Evolutionary conservation across 495 filamentous ascomycete species (phyloP).

Genomic region (Hypoxylon intermedium): DNA sequence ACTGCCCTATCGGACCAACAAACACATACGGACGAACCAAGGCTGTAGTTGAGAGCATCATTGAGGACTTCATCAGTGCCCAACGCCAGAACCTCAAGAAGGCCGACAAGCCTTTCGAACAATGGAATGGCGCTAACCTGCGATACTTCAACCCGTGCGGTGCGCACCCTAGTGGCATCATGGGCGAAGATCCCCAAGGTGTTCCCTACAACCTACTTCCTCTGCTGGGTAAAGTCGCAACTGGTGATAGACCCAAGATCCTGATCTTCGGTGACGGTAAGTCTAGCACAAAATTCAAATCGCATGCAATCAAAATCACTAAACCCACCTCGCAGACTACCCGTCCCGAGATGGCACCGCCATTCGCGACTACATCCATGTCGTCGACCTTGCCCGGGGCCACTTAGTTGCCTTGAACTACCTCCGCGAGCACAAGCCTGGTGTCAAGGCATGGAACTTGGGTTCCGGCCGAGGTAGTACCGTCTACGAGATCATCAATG

Average conservation of each 20-base stretch:
- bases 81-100: slow-evolving; percentile 84
- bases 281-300: no score
- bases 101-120: slow-evolving; percentile 73
- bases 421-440: slow-evolving; percentile 86
- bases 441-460: slow-evolving; percentile 95
- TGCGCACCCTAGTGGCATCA: slow-evolving; percentile 92
- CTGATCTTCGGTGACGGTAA: slow-evolving; percentile 92
- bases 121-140: slow-evolving; percentile 92
- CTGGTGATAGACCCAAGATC: slow-evolving; percentile 92
- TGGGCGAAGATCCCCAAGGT: slow-evolving; percentile 97
- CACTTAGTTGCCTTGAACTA: slow-evolving; percentile 93
- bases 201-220: slow-evolving; percentile 96
- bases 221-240: slow-evolving; percentile 91
- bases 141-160: slow-evolving; percentile 98
- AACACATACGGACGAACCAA: slow-evolving; percentile 98
- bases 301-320: not conserved
- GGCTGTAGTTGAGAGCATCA: slow-evolving; percentile 85
- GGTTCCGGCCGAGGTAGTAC: slow-evolving; percentile 95
- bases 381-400: slow-evolving; percentile 75
- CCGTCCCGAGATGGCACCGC: slow-evolving; percentile 80
- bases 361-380: slow-evolving; percentile 74
- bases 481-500: slow-evolving; percentile 96
- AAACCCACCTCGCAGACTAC: slow-evolving; percentile 71
- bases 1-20: slow-evolving; percentile 93
- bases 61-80: slow-evolving; percentile 87